Conservation (phyloP, 306 rosid species). For the Ormosia semicastrata region DNA sequence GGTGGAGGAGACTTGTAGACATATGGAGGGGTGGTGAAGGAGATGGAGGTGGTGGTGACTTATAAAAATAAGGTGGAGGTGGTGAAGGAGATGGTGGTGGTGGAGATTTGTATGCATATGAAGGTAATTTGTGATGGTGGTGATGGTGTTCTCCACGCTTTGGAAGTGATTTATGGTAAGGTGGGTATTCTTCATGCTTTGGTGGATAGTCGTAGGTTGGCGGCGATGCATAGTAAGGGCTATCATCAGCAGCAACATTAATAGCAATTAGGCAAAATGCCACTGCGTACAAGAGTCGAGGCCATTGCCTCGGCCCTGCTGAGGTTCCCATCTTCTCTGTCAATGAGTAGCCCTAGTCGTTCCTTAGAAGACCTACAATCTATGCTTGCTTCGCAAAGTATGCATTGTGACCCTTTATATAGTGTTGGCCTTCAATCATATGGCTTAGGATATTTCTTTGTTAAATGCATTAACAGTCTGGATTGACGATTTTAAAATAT, state of each 20-base stretch:
- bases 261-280: conserved; percentile 43
- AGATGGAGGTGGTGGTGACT: not conserved
- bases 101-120: not conserved
- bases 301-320: conserved; percentile 43
- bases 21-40: conserved; percentile 2
- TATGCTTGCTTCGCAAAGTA: conserved; percentile 15
- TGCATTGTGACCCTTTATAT: conserved; percentile 44
- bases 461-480: conserved; percentile 8
- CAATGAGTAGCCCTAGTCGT: not conserved
- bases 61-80: not conserved
- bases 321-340: conserved; percentile 38
- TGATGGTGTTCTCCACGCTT: not conserved
- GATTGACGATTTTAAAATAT: not conserved
- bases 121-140: not conserved
- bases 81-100: not conserved
- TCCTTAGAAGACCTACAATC: not conserved
- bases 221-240: conserved; percentile 14
- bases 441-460: not conserved
- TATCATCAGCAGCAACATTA: conserved; percentile 24
- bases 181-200: not conserved
- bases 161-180: conserved; percentile 3
- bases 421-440: not conserved
- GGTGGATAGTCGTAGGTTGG: conserved; percentile 24
- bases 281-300: conserved; percentile 38
- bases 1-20: conserved; percentile 11